phyloP scores from a whole-genome alignment of 176 grass and related monocot species.

The Hordeum vulgare region DNA sequence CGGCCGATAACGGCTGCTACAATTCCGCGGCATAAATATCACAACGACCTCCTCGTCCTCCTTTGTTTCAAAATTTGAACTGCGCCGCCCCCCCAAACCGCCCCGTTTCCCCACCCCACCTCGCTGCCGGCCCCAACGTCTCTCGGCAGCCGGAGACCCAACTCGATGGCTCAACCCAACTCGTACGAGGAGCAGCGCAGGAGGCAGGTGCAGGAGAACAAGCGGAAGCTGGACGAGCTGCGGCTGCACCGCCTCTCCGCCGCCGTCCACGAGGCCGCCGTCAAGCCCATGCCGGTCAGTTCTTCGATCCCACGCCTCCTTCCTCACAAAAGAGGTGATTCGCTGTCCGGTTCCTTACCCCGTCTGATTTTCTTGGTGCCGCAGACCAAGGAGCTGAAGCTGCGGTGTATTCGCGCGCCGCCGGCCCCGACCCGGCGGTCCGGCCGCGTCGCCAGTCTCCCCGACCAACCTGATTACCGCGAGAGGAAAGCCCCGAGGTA shows the following conservation, averaged over 20 bases:
- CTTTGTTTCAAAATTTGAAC: background rate
- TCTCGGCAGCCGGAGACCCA: background rate
- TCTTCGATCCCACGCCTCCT: background rate
- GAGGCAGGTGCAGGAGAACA: constrained; percentile 1
- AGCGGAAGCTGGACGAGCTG: background rate
- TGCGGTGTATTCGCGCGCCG: constrained; percentile 20
- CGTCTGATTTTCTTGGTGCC: background rate
- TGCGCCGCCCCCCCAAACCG: background rate
- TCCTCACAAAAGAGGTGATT: background rate
- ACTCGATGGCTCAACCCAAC: constrained; percentile 22
- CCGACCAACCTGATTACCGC: constrained; percentile 30
- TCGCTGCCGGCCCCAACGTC: background rate
- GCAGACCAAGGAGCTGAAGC: constrained; percentile 42
- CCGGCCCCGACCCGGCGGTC: constrained; percentile 28
- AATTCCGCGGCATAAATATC: too few species aligned
- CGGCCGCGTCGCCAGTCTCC: constrained; percentile 38
- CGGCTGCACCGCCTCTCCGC: background rate
- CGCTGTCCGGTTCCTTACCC: background rate
- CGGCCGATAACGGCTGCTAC: too few species aligned
- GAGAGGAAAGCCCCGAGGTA: background rate
- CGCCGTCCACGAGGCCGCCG: constrained; percentile 36
- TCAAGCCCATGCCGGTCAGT: constrained; percentile 50
- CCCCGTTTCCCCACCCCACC: background rate
- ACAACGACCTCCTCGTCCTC: background rate
- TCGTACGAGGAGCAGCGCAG: constrained; percentile 1